Evolutionary conservation across 192 early-diverging fungal genomes (phyloP).

Genomic region (Diversispora epigaea): DNA sequence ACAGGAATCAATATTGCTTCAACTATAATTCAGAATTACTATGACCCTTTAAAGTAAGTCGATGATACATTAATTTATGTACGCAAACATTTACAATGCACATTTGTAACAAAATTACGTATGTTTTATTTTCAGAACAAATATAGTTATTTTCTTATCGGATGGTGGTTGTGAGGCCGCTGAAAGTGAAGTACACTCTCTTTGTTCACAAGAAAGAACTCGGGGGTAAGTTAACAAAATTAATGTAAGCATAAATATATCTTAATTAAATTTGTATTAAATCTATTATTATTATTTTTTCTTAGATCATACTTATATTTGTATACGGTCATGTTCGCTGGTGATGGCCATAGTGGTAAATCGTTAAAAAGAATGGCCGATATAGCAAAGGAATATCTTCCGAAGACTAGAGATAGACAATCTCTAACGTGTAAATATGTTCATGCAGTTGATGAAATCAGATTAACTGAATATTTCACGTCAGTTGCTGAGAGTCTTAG

Average conservation of each 20-base stretch:
- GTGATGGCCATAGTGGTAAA: too few relatives aligned
- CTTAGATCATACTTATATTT: not conserved
- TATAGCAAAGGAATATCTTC: slow-evolving; percentile 18
- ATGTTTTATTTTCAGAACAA: not conserved
- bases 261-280: not conserved
- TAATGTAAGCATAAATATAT: not conserved
- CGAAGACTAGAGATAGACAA: not conserved
- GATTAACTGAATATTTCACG: slow-evolving; percentile 9
- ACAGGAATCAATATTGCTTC: slow-evolving; percentile 15
- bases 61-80: not conserved
- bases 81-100: not conserved
- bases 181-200: not conserved
- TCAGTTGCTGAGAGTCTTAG: slow-evolving; percentile 15
- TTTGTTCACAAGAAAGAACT: slow-evolving; percentile 9
- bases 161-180: slow-evolving; percentile 21
- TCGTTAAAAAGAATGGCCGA: slow-evolving; percentile 11
- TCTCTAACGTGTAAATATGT: slow-evolving; percentile 18
- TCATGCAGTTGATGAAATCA: not conserved
- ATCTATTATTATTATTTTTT: not conserved
- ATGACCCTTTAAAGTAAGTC: slow-evolving; percentile 24
- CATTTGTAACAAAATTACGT: not conserved
- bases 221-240: not conserved
- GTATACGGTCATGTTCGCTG: slow-evolving; percentile 22
- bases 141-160: slow-evolving; percentile 25
- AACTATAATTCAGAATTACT: slow-evolving; percentile 5